Base-by-base conservation (phyloP, 805 yeast genomes). In the Lipomyces kockii region DNA sequence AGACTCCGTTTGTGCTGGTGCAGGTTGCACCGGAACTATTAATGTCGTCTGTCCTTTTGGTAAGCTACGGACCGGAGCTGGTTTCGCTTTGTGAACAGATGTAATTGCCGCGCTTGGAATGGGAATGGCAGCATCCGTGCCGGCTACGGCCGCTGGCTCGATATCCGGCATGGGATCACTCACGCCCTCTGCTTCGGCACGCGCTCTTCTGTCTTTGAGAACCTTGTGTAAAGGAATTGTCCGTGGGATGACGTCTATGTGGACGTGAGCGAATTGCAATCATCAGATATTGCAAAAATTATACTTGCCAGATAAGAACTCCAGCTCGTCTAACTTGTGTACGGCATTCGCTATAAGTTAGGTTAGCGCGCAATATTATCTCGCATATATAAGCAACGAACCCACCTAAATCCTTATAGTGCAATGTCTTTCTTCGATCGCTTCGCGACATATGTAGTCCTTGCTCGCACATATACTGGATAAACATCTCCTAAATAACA, bases 401-500 rank as follows among this genome's bases (percentile, higher is more conserved):
- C 70, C 9, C 55, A 66, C 71, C 70, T 20, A 69, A 22, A 55
- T 73, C 75, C 51, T 65, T 73, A 55, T 73, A 73, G n/a, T 67
- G 74, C 39, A 73, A 32, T 25, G 73, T 70, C 46, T 68, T 63
- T 39, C 74, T 63, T 32, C 63, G 61, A n/a, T 73, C 75, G 20
- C 63, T 51, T 37, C 66, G 61, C 11, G 75, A 63, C 65, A 68
- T 64, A 27, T 65, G 65, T 27, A 61, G 37, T n/a, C 72, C 71
- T 29, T 67, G 67, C 58, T 64, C 72, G 54, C 72, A 64, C 27
- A 73, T 49, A 61, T 71, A 68, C 56, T 69, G 64, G 43, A 73
- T 65, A 56, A 73, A 73, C 67, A 73, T 53, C 32, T 73, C 73
- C 73, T 71, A 35, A 7, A 49, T 20, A 29, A 5, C 4, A 17